These are phyloP conservation scores for Citeromyces nyonsensis DNA, from an alignment of 805 yeast genomes.

Conservation along the genomic window DNA sequence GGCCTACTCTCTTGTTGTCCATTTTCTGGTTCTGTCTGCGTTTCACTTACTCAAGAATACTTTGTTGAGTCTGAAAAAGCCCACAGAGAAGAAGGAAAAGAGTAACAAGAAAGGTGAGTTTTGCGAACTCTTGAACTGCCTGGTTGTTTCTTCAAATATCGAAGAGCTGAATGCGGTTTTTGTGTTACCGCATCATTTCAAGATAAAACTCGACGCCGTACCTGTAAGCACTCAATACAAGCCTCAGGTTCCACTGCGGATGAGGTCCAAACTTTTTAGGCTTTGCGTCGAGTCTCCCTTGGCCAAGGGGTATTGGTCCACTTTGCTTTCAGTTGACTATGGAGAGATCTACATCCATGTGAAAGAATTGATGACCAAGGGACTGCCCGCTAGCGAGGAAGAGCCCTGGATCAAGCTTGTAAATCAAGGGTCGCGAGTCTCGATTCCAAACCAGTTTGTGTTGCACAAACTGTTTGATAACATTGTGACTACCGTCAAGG, in stretches of 20 bases:
- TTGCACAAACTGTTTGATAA: conserved; percentile 74
- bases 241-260: conserved; percentile 5
- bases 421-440: conserved; percentile 26
- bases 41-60: conserved; percentile 27
- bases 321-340: conserved; percentile 19
- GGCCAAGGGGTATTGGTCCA: conserved; percentile 27
- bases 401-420: conserved; percentile 8
- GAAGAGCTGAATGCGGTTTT: conserved; percentile 12
- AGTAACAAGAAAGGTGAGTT: background rate
- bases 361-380: conserved; percentile 1
- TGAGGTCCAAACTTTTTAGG: conserved; percentile 14
- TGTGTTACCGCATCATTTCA: conserved; percentile 30
- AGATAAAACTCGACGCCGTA: conserved; percentile 27
- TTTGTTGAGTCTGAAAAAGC: conserved; percentile 3
- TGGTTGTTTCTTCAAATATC: conserved; percentile 5
- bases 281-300: conserved; percentile 38
- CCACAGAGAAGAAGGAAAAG: background rate
- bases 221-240: conserved; percentile 8
- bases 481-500: conserved; percentile 49
- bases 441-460: conserved; percentile 60
- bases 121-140: conserved; percentile 2
- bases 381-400: conserved; percentile 5
- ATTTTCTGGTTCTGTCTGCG: conserved; percentile 28
- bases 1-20: conserved; percentile 20
- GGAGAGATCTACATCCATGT: conserved; percentile 2